Base-by-base conservation (phyloP, 2,329 filamentous ascomycete genomes). In the Nemania sp. region DNA sequence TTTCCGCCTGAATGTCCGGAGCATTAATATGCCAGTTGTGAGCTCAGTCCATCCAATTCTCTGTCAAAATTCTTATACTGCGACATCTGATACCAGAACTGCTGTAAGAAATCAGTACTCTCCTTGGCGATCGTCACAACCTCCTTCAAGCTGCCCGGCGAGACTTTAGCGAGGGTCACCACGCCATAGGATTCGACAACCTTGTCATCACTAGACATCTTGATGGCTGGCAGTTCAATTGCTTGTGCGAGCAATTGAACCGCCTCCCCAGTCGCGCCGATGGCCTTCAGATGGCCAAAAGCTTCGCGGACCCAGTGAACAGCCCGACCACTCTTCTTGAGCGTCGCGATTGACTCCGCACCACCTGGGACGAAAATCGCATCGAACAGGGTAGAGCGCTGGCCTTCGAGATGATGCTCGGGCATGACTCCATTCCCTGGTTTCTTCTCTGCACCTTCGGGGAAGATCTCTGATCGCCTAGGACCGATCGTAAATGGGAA, bases 331-430 rank as follows among this genome's bases (percentile, higher is more conserved):
- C 80, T 90, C 74, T 85, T 83, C 51, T 79, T 73, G 0, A 94
- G 79, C 0, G 82, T 83, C 47, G 80, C 74, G 39, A 89, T 73
- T 1, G 83, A 82, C 52, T 85, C 77, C 0, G 79, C 75, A 1
- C 90, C 90, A 1, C 89, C 89, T 1, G 89, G 89, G 2, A 95
- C 74, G 65, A 91, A 91, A 23, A 92, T 67, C 0, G 88, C 86
- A 67, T 94, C 90, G 59, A 93, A 93, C 78, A 94, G 84, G 30
- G 87, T 90, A 23, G 86, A 90, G 14, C 90, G 82, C 80, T 88
- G 85, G 0, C 88, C 90, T 62, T 92, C 87, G 44, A 93, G 82
- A 67, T 92, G 88, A 67, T 94, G 89, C 62, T 91, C 86, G 0
- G 90, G 86, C 20, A 81, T 72, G 0, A 89, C 72, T 5, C 83